phyloP scores from a whole-genome alignment of 495 filamentous ascomycete species.

The Hyphodiscus hymeniophilus region DNA sequence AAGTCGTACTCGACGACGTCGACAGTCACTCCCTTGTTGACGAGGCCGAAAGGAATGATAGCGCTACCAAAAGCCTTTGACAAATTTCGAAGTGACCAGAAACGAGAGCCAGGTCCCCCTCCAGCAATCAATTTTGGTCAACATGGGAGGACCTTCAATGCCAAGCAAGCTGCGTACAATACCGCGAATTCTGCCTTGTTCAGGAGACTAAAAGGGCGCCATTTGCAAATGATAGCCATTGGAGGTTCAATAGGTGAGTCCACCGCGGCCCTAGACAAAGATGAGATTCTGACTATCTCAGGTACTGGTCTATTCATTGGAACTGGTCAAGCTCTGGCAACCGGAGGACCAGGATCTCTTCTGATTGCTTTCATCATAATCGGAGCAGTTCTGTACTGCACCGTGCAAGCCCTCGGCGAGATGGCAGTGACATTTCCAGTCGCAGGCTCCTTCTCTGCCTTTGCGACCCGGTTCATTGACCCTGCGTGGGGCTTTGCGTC shows the following conservation, averaged over 20 bases:
- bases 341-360: conserved; percentile 78
- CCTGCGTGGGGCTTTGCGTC: conserved; percentile 96
- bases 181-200: conserved; percentile 73
- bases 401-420: conserved; percentile 89
- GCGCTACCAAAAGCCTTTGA: conserved; percentile 15
- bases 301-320: conserved; percentile 90
- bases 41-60: conserved; percentile 8
- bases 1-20: conserved; percentile 14
- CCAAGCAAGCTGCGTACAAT: conserved; percentile 63
- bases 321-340: conserved; percentile 67
- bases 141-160: conserved; percentile 45
- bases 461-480: conserved; percentile 85
- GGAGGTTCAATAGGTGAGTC: conserved; percentile 82
- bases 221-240: conserved; percentile 96
- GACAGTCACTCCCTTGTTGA: conserved; percentile 15
- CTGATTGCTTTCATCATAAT: conserved; percentile 80
- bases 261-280: conserved; percentile 27
- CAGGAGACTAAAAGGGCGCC: conserved; percentile 70
- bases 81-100: conserved; percentile 15
- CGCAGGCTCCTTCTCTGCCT: conserved; percentile 89
- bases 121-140: conserved; percentile 2
- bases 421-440: conserved; percentile 78
- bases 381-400: conserved; percentile 84
- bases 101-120: neutral
- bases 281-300: conserved; percentile 24